Base-by-base conservation (phyloP, 2,329 filamentous ascomycete genomes). In the Paracoccidioides brasiliensis region DNA sequence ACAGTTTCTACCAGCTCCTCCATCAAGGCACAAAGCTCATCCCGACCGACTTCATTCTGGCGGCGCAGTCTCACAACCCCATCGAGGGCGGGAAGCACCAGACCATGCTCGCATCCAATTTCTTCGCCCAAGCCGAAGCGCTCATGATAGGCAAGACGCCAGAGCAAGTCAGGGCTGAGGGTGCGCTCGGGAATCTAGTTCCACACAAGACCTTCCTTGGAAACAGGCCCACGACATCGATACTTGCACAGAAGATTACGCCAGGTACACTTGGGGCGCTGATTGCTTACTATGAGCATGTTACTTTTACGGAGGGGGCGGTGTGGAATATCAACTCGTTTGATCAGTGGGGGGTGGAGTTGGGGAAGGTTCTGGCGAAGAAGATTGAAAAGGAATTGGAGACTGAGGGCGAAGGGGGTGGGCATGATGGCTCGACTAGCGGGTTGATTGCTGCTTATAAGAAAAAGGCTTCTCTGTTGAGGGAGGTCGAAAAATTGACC, bases 311-410 rank as follows among this genome's bases (percentile, higher is more conserved):
- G 41, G 93, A 98, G 77, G 93, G 93, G 66, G 91, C 90, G 53
- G 80, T 98, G 70, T 98, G 93, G 93, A 95, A 97, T 77, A 95
- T 98, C 79, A 98, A 98, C 82, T 90, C 85, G 68, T 98, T 97
- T 70, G 93, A 98, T 76, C 93, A 98, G 79, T 98, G 93, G 93
- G 93, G 93, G 75, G 93, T 98, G 46, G 93, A 98, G 80, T 78
- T 98, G 59, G 93, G 93, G 72, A 98, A 98, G 85, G 84, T 86
- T 43, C 78, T 98, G 62, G 93, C 93, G 59, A 97, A 91, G 84
- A 90, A 89, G 77, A 90, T 90, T 61, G 84, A 88, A 64, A 71
- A 74, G 67, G 93, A 98, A 79, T 80, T 98, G 57, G 90, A 96
- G 68, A 74, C 72, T 62, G 80, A 85, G 68, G 72, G 80, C n/a